Conservation (phyloP, 169 alveolate genomes). For the Perkinsus chesapeaki region DNA sequence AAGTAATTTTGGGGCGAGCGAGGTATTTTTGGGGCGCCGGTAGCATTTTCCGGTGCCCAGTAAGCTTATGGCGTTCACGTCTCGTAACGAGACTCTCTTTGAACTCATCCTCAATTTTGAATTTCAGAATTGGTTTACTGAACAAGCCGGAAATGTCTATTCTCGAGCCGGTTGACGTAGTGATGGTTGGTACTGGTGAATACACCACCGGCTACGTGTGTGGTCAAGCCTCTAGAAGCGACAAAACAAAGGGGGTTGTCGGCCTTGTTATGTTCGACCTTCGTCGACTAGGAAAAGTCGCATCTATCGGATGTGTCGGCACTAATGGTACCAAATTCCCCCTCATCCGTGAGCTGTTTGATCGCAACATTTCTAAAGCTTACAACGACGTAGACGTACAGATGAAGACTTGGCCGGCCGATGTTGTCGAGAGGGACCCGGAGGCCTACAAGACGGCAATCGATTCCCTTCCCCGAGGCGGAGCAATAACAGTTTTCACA, state of each 20-base stretch:
- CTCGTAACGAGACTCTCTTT: too few relatives aligned
- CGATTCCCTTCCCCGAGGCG: background rate
- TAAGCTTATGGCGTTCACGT: too few relatives aligned
- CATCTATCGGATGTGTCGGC: background rate
- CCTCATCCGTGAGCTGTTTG: conserved; percentile 1
- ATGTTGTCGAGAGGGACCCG: background rate
- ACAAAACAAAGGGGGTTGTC: conserved; percentile 1
- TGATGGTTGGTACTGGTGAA: conserved; percentile 12
- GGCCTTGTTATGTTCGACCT: conserved; percentile 12
- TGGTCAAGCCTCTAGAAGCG: background rate
- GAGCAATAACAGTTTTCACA: background rate
- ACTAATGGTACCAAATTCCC: conserved; percentile 9
- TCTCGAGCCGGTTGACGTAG: background rate
- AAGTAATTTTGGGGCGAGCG: too few relatives aligned
- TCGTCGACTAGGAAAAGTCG: background rate
- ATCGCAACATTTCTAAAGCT: background rate
- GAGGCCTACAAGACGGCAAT: conserved; percentile 7
- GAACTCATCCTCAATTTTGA: too few relatives aligned
- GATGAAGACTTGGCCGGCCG: background rate
- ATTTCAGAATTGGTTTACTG: too few relatives aligned
- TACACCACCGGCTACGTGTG: conserved; percentile 10
- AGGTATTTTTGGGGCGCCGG: too few relatives aligned
- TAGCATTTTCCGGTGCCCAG: too few relatives aligned
- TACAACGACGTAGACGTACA: background rate
- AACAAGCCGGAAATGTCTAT: too few relatives aligned